A percentile compares a stretch with the other conserved stretches of the same genome.
These are phyloP conservation scores for Ophiostoma triangulosporum DNA, from an alignment of 2,329 filamentous ascomycete species.

Conservation along the genomic window DNA sequence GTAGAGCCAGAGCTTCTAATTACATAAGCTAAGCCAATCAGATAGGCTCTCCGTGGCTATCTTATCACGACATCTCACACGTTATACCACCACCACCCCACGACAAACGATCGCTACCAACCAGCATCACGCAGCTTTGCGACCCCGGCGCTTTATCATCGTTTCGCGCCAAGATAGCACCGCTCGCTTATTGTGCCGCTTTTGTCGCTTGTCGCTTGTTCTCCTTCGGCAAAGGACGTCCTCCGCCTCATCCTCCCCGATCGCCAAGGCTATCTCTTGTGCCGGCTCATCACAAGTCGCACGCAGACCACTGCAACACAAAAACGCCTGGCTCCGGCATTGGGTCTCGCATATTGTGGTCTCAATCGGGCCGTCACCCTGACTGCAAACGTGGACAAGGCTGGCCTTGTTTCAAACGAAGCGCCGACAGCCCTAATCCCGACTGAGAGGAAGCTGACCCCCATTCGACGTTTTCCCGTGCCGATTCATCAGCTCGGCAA, in stretches of 20 bases:
- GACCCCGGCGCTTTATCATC: no score
- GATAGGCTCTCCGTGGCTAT: background rate
- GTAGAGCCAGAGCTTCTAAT: background rate
- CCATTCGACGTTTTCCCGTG: background rate
- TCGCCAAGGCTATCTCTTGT: background rate
- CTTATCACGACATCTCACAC: conserved; percentile 3
- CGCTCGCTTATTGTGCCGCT: background rate
- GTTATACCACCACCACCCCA: background rate
- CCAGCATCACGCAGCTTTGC: background rate
- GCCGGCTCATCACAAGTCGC: background rate
- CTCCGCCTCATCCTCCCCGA: background rate
- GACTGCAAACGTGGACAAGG: background rate
- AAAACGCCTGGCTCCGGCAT: no score
- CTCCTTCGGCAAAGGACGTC: background rate
- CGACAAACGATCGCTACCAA: background rate
- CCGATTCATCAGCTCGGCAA: background rate
- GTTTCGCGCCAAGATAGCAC: background rate
- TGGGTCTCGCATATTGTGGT: no score
- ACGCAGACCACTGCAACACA: no score
- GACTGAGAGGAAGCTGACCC: background rate
- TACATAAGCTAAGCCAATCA: background rate
- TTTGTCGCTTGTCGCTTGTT: background rate
- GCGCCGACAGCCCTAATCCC: background rate
- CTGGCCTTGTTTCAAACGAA: background rate
- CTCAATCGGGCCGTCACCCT: no score